These are phyloP conservation scores for Tilletia caries DNA, from an alignment of 1,284 basidiomycete genomes.

Conservation along the genomic window DNA sequence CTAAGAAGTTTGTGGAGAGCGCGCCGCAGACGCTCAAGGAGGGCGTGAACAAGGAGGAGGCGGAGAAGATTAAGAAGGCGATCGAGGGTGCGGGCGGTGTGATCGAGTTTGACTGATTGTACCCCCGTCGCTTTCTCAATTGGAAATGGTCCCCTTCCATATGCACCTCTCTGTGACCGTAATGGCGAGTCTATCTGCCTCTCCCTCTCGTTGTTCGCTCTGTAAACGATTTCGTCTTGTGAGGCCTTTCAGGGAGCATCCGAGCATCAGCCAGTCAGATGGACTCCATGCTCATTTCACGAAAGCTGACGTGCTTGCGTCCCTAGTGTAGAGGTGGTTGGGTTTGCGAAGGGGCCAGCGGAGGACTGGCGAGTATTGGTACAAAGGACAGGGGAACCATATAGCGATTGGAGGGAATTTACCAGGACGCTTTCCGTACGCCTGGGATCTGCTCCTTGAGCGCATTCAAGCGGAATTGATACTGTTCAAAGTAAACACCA, in stretches of 20 bases:
- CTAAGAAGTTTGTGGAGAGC: slow-evolving; percentile 99
- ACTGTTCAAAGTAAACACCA: slow-evolving; percentile 58
- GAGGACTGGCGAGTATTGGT: background rate
- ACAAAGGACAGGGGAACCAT: background rate
- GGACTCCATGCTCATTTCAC: no score
- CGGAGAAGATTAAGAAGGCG: slow-evolving; percentile 88
- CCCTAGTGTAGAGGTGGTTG: no score
- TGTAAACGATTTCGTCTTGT: no score
- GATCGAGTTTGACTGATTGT: slow-evolving; percentile 60
- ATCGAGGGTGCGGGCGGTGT: slow-evolving; percentile 87
- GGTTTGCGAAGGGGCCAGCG: no score
- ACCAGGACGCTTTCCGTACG: slow-evolving; percentile 87
- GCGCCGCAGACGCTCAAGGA: slow-evolving; percentile 92
- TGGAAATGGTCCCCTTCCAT: no score
- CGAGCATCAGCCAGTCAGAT: no score
- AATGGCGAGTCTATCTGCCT: no score
- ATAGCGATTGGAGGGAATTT: slow-evolving; percentile 24
- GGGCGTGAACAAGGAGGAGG: slow-evolving; percentile 93
- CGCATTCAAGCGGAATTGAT: slow-evolving; percentile 82
- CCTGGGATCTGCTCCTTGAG: slow-evolving; percentile 74
- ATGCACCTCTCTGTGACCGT: no score
- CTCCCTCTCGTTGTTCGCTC: no score
- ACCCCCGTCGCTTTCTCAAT: background rate
- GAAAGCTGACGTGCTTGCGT: no score
- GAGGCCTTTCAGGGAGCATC: no score